Evolutionary conservation across 2,329 filamentous ascomycete species (phyloP), one percentile per base, ranked within the genome.

Genomic region (Apiospora saccharicola): DNA sequence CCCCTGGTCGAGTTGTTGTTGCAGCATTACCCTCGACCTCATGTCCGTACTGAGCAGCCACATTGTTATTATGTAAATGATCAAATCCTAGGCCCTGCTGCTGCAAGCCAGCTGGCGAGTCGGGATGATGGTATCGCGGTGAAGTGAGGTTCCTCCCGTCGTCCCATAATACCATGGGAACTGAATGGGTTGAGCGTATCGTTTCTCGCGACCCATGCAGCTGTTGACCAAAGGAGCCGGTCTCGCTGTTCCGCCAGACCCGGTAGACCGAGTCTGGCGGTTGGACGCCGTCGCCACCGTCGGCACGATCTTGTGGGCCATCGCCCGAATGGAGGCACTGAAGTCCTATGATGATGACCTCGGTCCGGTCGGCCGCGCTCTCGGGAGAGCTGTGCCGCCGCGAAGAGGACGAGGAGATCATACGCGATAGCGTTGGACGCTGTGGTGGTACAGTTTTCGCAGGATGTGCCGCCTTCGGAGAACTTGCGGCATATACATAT

Each of bases 321-420:
- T 64, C 34, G 26, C 26, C 4, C 26, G 26, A 34, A 10, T 14
- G 53, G 53, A 3, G 14, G 5, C 57, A 64, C 14, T 64, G 57
- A 13, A 64, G 57, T 34, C 57, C 57, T 14, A 64, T 64, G 57
- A 64, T 22, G 10, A 64, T 64, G 30, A 64, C 41, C 30, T 64
- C 57, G 34, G 57, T 41, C 12, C 22, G 34, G 3, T 64, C 57
- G 57, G 57, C 10, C 1, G 57, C 10, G 8, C 57, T 34, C 19
- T 41, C 57, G 4, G 30, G 57, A 10, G 57, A 13, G 34, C 57
- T 64, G 10, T 64, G 57, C 34, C 57, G 30, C 57, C 34, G 57
- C 7, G 26, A 37, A 8, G 57, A 64, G 3, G 57, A 41, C 2
- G 10, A n/a, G 0, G 57, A 64, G 7, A 41, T 41, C 4, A 64